Conservation (phyloP, 768 basidiomycete genomes). For the Exidia glandulosa region DNA sequence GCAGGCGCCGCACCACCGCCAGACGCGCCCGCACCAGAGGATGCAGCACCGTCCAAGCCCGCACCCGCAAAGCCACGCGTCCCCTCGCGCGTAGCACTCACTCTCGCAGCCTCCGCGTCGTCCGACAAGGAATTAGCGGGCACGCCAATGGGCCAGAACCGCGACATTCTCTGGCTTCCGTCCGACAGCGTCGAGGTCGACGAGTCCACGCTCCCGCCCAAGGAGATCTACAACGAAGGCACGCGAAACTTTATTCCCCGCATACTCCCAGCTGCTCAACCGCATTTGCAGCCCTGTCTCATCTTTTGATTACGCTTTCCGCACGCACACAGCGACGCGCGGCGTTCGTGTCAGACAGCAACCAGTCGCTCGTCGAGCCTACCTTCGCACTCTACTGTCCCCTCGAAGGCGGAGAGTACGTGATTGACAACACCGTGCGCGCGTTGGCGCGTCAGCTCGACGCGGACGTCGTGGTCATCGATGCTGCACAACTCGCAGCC, state of each 20-base stretch:
- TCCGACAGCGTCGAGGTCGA: not conserved
- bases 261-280: not conserved
- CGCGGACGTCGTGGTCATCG: conserved; percentile 76
- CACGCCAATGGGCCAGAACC: not conserved
- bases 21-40: not conserved
- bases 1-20: not conserved
- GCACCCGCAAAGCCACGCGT: not conserved
- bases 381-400: conserved; percentile 83
- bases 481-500: conserved; percentile 73
- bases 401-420: conserved; percentile 76
- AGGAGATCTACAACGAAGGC: not conserved
- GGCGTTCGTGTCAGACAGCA: conserved; percentile 41
- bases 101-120: not conserved
- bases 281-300: conserved; percentile 38
- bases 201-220: not conserved
- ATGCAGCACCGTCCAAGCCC: not conserved
- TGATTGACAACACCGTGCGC: conserved; percentile 67
- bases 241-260: not conserved
- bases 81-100: not conserved
- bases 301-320: conserved; percentile 65
- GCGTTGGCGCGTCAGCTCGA: conserved; percentile 63
- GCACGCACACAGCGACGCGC: conserved; percentile 73
- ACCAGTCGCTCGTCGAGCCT: conserved; percentile 51
- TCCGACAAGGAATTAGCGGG: not conserved
- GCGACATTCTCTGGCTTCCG: not conserved